These are phyloP conservation scores for Chaetothyriales sp. DNA, from an alignment of 2,329 filamentous ascomycete species.

Conservation along the genomic window DNA sequence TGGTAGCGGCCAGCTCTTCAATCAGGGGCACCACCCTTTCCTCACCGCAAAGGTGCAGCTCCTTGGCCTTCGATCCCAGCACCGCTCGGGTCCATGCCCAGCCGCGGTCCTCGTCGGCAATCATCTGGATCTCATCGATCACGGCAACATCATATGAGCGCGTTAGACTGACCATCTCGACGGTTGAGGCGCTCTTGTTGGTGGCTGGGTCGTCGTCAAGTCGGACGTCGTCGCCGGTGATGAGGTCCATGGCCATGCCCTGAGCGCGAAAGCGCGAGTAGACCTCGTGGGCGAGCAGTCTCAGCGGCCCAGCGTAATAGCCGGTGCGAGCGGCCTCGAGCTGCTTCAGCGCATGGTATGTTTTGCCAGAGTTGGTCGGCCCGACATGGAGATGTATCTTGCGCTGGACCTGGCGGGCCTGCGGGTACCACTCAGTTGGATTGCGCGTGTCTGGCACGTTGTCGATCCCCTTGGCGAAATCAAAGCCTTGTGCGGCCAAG, in stretches of 20 bases:
- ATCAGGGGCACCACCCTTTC: slow-evolving; percentile 67
- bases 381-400: slow-evolving; percentile 87
- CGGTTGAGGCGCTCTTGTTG: slow-evolving; percentile 66
- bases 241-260: slow-evolving; percentile 58
- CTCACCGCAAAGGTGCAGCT: slow-evolving; percentile 89
- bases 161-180: slow-evolving; percentile 65
- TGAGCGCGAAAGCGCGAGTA: slow-evolving; percentile 71
- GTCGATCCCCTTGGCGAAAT: slow-evolving; percentile 1
- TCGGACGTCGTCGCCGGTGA: slow-evolving; percentile 83
- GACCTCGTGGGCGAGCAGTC: slow-evolving; percentile 86
- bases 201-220: slow-evolving; percentile 37
- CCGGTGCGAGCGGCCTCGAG: slow-evolving; percentile 62
- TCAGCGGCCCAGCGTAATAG: slow-evolving; percentile 78
- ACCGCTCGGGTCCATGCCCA: slow-evolving; percentile 92
- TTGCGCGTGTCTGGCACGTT: slow-evolving; percentile 42
- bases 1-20: slow-evolving; percentile 56
- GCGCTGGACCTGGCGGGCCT: slow-evolving; percentile 62
- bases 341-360: slow-evolving; percentile 77
- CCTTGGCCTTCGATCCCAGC: slow-evolving; percentile 69
- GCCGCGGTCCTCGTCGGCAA: slow-evolving; percentile 61
- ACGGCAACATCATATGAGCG: slow-evolving; percentile 67
- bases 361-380: slow-evolving; percentile 96
- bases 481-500: slow-evolving; percentile 4
- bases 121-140: slow-evolving; percentile 98
- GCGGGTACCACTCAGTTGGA: slow-evolving; percentile 84